Percentiles rank a stretch among this genome's conserved stretches.
Evolutionary conservation across 495 filamentous ascomycete genomes (phyloP).

Genomic region (Astrothelium subdiscretum): DNA sequence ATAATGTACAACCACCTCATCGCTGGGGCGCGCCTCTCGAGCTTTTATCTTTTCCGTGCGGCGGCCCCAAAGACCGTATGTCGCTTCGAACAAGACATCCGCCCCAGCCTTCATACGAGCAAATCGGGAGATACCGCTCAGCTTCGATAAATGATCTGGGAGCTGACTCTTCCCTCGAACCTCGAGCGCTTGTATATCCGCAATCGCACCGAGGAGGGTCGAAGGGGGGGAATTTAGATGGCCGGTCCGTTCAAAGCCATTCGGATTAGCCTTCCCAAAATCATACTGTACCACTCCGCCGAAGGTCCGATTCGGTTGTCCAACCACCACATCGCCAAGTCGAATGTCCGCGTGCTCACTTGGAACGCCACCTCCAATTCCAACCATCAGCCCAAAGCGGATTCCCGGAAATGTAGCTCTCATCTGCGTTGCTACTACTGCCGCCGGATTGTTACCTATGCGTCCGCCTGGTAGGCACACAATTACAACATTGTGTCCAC

Average conservation of each 20-base stretch:
- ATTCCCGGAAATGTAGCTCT: constrained; percentile 3
- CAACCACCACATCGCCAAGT: constrained; percentile 8
- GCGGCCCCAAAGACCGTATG: background rate
- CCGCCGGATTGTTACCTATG: constrained; percentile 24
- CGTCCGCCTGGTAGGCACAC: constrained; percentile 30
- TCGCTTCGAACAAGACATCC: background rate
- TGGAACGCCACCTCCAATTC: constrained; percentile 6
- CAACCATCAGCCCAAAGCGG: constrained; percentile 4
- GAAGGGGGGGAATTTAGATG: constrained; percentile 2
- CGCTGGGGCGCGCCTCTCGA: background rate
- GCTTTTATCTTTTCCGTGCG: background rate
- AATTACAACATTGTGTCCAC: constrained; percentile 35
- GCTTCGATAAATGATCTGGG: background rate
- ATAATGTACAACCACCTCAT: constrained; percentile 22
- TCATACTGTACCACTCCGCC: constrained; percentile 13
- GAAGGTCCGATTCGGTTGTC: background rate
- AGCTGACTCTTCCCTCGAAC: background rate
- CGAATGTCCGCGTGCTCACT: constrained; percentile 6
- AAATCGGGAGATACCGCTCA: background rate
- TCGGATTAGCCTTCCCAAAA: constrained; percentile 9
- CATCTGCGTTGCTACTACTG: constrained; percentile 24
- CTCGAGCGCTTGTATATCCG: background rate
- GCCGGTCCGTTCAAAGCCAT: constrained; percentile 4
- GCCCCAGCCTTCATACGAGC: background rate
- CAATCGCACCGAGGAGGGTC: constrained; percentile 2